Evolutionary conservation across 2,329 filamentous ascomycete genomes (phyloP).

Genomic region (Penicillium sp.): DNA sequence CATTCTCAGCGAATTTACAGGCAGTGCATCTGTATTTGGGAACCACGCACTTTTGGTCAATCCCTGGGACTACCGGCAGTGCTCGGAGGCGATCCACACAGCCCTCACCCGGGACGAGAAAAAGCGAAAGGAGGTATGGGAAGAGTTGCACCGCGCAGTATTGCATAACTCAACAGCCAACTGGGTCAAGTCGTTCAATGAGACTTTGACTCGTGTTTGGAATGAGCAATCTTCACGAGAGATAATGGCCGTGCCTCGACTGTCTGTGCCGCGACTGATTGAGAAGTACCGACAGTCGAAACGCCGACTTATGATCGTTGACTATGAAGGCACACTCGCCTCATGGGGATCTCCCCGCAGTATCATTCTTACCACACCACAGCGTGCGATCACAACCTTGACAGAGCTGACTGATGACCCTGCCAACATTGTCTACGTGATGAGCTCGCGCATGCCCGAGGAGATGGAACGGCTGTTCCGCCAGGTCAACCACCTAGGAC

Average conservation of each 20-base stretch:
- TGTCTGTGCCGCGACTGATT: constrained; percentile 69
- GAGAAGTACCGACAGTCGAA: constrained; percentile 68
- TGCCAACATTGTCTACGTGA: constrained; percentile 87
- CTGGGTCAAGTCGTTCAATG: constrained; percentile 80
- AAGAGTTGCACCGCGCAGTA: constrained; percentile 72
- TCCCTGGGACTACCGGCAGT: constrained; percentile 91
- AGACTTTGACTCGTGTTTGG: constrained; percentile 74
- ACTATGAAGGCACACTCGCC: constrained; percentile 91
- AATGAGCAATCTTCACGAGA: constrained; percentile 84
- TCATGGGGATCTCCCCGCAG: constrained; percentile 83
- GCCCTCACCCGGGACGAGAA: constrained; percentile 79
- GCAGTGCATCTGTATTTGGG: constrained; percentile 83
- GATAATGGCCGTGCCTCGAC: constrained; percentile 81
- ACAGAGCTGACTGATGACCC: constrained; percentile 80
- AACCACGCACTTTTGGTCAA: constrained; percentile 84
- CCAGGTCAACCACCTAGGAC: constrained; percentile 77
- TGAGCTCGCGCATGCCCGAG: constrained; percentile 85
- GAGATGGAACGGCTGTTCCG: constrained; percentile 87
- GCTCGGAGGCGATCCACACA: constrained; percentile 80
- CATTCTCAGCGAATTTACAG: constrained; percentile 94
- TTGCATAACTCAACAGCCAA: constrained; percentile 80
- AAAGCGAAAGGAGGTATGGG: constrained; percentile 77
- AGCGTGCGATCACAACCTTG: constrained; percentile 80
- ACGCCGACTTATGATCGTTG: constrained; percentile 81
- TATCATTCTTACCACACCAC: constrained; percentile 83